Conservation (phyloP, 2,329 filamentous ascomycete species). For the Aspergillus sp. region DNA sequence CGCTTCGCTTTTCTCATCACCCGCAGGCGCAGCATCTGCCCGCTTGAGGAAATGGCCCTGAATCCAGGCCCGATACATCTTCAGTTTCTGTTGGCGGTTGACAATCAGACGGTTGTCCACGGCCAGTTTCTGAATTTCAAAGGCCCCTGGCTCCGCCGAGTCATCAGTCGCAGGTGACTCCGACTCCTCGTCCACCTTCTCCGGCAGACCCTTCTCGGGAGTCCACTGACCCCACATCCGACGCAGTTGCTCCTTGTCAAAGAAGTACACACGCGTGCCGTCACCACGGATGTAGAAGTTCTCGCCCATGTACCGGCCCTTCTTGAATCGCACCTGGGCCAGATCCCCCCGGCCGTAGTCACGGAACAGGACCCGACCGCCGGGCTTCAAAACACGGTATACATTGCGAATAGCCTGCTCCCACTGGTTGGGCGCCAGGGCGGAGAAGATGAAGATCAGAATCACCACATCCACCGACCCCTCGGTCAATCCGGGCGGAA, state of each 20-base stretch:
- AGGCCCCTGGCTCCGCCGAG: conserved; percentile 38
- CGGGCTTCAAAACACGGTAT: conserved; percentile 79
- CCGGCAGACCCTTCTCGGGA: conserved; percentile 32
- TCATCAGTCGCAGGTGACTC: conserved; percentile 12
- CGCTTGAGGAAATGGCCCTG: conserved; percentile 46
- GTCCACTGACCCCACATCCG: conserved; percentile 69
- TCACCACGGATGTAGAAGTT: conserved; percentile 98
- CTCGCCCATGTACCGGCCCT: conserved; percentile 87
- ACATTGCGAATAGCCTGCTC: conserved; percentile 77
- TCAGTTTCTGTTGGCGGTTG: conserved; percentile 84
- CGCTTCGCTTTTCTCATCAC: conserved; percentile 14
- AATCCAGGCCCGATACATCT: conserved; percentile 95
- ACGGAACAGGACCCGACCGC: conserved; percentile 89
- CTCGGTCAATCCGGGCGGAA: conserved; percentile 75
- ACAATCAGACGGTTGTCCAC: conserved; percentile 87
- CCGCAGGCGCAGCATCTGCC: conserved; percentile 7
- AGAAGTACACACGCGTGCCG: conserved; percentile 96
- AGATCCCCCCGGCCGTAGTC: conserved; percentile 96
- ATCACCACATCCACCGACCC: conserved; percentile 87
- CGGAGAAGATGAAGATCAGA: conserved; percentile 97
- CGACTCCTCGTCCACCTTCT: conserved; percentile 7
- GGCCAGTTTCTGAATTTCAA: conserved; percentile 76
- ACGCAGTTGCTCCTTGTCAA: conserved; percentile 79
- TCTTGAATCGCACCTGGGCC: conserved; percentile 95
- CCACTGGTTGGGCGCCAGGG: conserved; percentile 84